Evolutionary conservation across 495 filamentous ascomycete species (phyloP), one percentile per base, ranked within the genome.

Genomic region (Xylaria flabelliformis): DNA sequence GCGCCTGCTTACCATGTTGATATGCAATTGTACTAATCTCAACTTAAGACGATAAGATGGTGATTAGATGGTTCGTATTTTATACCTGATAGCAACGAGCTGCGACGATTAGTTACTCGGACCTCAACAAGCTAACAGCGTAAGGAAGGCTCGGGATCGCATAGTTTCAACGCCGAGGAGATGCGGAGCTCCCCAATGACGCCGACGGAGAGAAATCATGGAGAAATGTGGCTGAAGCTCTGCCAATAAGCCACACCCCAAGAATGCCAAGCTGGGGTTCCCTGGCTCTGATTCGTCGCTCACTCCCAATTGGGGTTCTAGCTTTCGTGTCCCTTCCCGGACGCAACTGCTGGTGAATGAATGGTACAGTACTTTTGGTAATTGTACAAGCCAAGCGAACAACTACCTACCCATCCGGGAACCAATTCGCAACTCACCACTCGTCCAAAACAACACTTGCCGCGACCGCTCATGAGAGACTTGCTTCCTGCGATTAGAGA

Each of bases 301-400:
- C 42, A 29, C 8, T 69, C 42, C n/a, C 44, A 46, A 69, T 67
- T 44, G 29, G 65, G 39, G 3, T 78, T 76, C 74, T 73, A 76
- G 76, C 76, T 79, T 79, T 78, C 77, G 77, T 79, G 77, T 79
- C 77, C 77, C 75, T 77, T 71, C 39, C 19, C 34, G 24, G 3
- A 61, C 29, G 29, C 17, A 32, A 39, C 15, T 48, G 17, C 17
- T 17, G 13, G 17, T 17, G 44, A 8, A 39, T 39, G 36, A 6
- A 19, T 15, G 13, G 46, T 50, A 50, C 13, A 8, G 24, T 34
- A 34, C 17, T 34, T 24, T 7, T 39, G 4, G 29, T 56, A n/a
- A 26, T 46, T 19, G 26, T 46, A 34, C 51, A 56, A 29, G 66
- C 41, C 36, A 46, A 72, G 74, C 70, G 70, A 67, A 75, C 48